These are phyloP conservation scores for Pleurotus cornucopiae DNA, from an alignment of 768 basidiomycete genomes.

Conservation along the genomic window DNA sequence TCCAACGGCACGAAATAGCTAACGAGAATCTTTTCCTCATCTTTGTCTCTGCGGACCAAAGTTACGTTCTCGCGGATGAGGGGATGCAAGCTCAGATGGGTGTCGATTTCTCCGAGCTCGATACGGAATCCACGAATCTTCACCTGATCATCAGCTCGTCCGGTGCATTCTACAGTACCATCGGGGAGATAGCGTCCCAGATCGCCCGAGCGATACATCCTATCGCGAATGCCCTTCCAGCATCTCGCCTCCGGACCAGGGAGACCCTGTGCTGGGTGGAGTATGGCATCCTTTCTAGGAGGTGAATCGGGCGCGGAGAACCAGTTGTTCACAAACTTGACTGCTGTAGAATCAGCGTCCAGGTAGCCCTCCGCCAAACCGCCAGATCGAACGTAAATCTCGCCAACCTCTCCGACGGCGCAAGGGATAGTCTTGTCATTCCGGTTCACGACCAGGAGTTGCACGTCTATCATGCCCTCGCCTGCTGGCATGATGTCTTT, in stretches of 20 bases:
- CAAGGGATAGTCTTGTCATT: conserved; percentile 81
- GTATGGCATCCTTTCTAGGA: conserved; percentile 67
- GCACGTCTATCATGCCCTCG: conserved; percentile 95
- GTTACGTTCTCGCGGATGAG: conserved; percentile 98
- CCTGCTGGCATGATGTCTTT: conserved; percentile 99
- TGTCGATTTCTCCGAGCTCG: conserved; percentile 97
- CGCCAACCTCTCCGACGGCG: conserved; percentile 94
- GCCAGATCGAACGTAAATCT: conserved; percentile 96
- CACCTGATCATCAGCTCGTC: conserved; percentile 97
- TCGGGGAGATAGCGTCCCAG: conserved; percentile 90
- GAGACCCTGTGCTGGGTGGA: conserved; percentile 49
- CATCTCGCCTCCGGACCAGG: conserved; percentile 71
- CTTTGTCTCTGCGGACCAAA: conserved; percentile 92
- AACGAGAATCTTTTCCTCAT: conserved; percentile 98
- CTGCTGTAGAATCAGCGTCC: conserved; percentile 73
- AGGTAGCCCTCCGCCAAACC: conserved; percentile 95
- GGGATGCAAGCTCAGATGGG: conserved; percentile 88
- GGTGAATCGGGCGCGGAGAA: conserved; percentile 46
- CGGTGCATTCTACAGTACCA: conserved; percentile 94
- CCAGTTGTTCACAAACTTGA: conserved; percentile 97
- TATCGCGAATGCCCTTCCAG: conserved; percentile 94
- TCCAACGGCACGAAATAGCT: conserved; percentile 94
- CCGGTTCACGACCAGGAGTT: conserved; percentile 93
- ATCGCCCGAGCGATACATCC: conserved; percentile 98
- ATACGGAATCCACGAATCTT: conserved; percentile 99